Base-by-base conservation (phyloP, 1,139 yeast genomes). In the Saccharomycopsis crataegensis region DNA sequence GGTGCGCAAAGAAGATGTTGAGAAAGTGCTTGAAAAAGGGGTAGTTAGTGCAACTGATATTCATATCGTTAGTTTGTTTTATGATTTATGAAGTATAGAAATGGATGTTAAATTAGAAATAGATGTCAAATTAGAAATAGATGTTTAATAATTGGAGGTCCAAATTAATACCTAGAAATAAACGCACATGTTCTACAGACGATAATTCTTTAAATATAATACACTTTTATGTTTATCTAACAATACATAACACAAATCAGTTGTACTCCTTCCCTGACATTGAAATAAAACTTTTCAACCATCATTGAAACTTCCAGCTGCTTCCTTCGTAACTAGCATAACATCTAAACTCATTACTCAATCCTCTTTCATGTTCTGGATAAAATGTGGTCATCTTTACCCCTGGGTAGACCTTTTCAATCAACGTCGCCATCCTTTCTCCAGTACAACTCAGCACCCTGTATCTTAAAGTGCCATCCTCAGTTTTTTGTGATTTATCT, bases 321-420 rank as follows among this genome's bases (percentile, higher is more conserved):
- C 42, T 34, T 54, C 84, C 74, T 64, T 85, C 93, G 61, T 80
- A 86, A 47, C 81, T 78, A 1, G 96, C 89, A 64, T 87, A 89
- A 63, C 96, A 88, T 62, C 88, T 73, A 65, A 88, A 90, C 68
- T 90, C 96, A 66, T 90, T 90, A 64, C 91, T 83, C 56, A 90
- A 74, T 0, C 96, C 96, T 62, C 87, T 86, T 55, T 83, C 83
- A 65, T 90, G 96, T 61, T 84, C 85, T 0, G 96, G 96, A 49
- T 68, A 67, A 66, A 86, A 90, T 43, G 75, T 70, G 0, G 96
- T 89, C 52, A 80, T 74, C 33, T 69, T 62, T 1, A 86, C 74
- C 52, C 76, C 86, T 6, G 90, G 87, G 62, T 89, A 89, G 28
- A 78, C 78, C 52, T 74, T 72, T 44, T 71, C 65, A 43, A 89